These are phyloP conservation scores for Macadamia integrifolia DNA, from an alignment of 164 flowering plant species.

Conservation along the genomic window DNA sequence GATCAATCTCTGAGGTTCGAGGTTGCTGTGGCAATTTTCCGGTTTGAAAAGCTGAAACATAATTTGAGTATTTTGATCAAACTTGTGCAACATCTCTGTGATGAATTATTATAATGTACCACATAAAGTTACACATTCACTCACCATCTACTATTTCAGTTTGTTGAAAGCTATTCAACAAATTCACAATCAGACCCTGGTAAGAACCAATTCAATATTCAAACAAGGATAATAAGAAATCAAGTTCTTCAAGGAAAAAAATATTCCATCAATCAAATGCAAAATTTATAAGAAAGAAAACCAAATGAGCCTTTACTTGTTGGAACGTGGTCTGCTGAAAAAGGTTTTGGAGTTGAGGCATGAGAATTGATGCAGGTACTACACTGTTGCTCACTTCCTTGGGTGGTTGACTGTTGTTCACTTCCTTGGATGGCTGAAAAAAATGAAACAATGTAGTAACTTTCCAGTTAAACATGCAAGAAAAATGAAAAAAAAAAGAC, in stretches of 20 bases:
- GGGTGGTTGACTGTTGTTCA: conserved; percentile 25
- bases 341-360: conserved; percentile 92
- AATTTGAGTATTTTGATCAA: conserved; percentile 5
- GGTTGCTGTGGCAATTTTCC: conserved; percentile 65
- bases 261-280: not conserved
- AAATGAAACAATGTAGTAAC: not conserved
- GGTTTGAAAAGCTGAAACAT: conserved; percentile 57
- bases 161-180: conserved; percentile 67
- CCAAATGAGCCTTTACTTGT: conserved; percentile 43
- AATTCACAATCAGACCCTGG: conserved; percentile 72
- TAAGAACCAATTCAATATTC: conserved; percentile 10
- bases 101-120: not conserved
- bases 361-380: conserved; percentile 52
- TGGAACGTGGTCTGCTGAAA: conserved; percentile 88
- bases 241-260: not conserved
- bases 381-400: conserved; percentile 44
- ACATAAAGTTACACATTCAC: conserved; percentile 16
- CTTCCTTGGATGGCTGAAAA: conserved; percentile 57
- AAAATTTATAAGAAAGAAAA: not conserved
- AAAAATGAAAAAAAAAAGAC: no score
- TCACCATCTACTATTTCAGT: conserved; percentile 70
- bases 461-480: not conserved
- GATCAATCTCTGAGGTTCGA: conserved; percentile 59
- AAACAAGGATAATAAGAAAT: not conserved
- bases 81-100: not conserved